Percentiles rank a stretch among this genome's conserved stretches.
phyloP scores from a whole-genome alignment of 495 filamentous ascomycete genomes.

The Penicillium bovifimosum region DNA sequence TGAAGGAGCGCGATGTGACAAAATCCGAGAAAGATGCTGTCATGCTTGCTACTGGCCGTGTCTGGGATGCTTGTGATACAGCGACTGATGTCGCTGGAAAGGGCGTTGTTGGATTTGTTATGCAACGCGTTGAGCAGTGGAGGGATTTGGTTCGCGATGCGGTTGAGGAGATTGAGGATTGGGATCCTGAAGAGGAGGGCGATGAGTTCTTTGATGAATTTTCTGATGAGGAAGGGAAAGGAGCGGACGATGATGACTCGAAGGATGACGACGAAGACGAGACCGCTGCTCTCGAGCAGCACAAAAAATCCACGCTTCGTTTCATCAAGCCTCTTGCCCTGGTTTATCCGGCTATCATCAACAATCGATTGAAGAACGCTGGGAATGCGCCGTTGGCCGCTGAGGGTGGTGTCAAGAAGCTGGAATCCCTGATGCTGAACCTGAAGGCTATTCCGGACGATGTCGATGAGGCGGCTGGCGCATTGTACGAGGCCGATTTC shows the following conservation, averaged over 20 bases:
- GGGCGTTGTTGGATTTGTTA: conserved; percentile 58
- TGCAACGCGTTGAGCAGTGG: conserved; percentile 58
- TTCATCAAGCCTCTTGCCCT: conserved; percentile 40
- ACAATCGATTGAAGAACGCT: conserved; percentile 31
- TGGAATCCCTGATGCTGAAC: conserved; percentile 30
- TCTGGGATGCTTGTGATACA: conserved; percentile 66
- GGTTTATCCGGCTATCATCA: conserved; percentile 37
- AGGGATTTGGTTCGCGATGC: conserved; percentile 72
- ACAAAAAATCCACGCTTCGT: conserved; percentile 36
- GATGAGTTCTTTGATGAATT: conserved; percentile 48
- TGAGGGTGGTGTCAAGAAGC: conserved; percentile 10
- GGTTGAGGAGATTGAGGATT: conserved; percentile 76
- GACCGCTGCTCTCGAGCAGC: conserved; percentile 28
- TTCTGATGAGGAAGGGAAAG: conserved; percentile 32
- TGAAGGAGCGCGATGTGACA: conserved; percentile 22
- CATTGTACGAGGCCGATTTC: conserved; percentile 40
- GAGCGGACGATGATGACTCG: conserved; percentile 40
- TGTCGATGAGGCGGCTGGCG: conserved; percentile 46
- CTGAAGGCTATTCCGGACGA: conserved; percentile 38
- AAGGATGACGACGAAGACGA: conserved; percentile 29
- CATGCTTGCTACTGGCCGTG: conserved; percentile 41
- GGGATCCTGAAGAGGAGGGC: conserved; percentile 63
- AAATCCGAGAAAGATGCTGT: conserved; percentile 36
- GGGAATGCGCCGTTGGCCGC: conserved; percentile 14
- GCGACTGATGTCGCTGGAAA: conserved; percentile 54